phyloP scores from a whole-genome alignment of 306 rosid genomes.

The Lupinus albus region DNA sequence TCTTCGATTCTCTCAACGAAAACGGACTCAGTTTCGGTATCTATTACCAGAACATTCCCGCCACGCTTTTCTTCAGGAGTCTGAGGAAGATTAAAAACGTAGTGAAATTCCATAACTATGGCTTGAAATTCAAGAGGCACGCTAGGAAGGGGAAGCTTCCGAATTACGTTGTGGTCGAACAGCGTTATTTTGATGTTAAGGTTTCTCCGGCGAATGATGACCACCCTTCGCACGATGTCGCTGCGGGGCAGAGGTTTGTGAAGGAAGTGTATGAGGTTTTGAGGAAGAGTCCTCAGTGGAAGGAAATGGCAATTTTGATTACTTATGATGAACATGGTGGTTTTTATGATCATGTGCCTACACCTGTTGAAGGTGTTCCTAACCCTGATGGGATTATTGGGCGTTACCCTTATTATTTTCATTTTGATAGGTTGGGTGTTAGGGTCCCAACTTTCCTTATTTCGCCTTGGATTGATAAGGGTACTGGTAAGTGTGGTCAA shows the following conservation, averaged over 20 bases:
- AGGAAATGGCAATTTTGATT: constrained; percentile 79
- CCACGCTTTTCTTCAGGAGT: constrained; percentile 73
- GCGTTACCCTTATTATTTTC: constrained; percentile 73
- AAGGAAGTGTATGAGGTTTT: constrained; percentile 87
- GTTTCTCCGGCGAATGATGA: constrained; percentile 84
- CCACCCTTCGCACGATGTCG: constrained; percentile 96
- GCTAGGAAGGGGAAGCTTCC: constrained; percentile 80
- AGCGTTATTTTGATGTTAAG: constrained; percentile 74
- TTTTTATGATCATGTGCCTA: constrained; percentile 87
- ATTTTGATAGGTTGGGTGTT: constrained; percentile 84
- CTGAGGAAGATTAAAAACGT: constrained; percentile 61
- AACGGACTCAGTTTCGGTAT: constrained; percentile 65
- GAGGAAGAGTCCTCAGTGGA: constrained; percentile 93
- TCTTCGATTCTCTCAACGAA: constrained; percentile 80
- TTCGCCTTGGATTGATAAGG: constrained; percentile 92
- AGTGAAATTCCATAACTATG: constrained; percentile 60
- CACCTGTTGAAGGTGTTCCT: constrained; percentile 79
- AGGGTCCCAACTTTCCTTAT: constrained; percentile 81
- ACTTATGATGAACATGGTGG: constrained; percentile 98
- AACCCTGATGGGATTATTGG: constrained; percentile 89
- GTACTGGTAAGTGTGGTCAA: constrained; percentile 60
- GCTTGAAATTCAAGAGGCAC: constrained; percentile 62
- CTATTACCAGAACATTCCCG: constrained; percentile 91
- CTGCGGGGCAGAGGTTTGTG: constrained; percentile 78
- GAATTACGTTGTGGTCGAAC: constrained; percentile 84